Base-by-base conservation (phyloP, 2,329 filamentous ascomycete species). In the Cladophialophora chaetospira region DNA sequence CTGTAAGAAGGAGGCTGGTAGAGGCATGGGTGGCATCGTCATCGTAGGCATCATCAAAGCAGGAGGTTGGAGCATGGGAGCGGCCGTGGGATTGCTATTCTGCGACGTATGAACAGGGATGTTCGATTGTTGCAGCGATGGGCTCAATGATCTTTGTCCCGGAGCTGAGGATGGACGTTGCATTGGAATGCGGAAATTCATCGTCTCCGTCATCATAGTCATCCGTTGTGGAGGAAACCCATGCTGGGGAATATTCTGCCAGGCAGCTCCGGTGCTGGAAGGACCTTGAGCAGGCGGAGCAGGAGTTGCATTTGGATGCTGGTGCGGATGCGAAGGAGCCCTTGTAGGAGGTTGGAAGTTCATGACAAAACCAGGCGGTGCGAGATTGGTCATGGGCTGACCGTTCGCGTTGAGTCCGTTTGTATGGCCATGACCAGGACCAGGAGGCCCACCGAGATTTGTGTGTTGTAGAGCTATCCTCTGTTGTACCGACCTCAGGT, bases 401-500 rank as follows among this genome's bases (percentile, higher is more conserved):
- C 55, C 42, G n/a, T 42, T 54, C 5, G n/a, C 50, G 36, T 35
- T n/a, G 23, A 33, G n/a, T n/a, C 55, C 42, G n/a, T 42, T 54
- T 4, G n/a, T 44, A 45, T 35, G 10, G 23, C 23, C 33, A 9
- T 53, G 52, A 19, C 10, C 31, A 25, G 40, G 21, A n/a, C 23
- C 17, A n/a, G 36, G 49, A 29, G 55, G 53, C 4, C 11, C 17
- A 4, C 8, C 53, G n/a, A 61, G 44, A 44, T 46, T 53, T n/a
- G 51, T 36, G 19, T 56, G 57, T 31, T 60, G 57, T n/a, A 55
- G n/a, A 4, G 46, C 57, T 44, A 63, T 58, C 47, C 58, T 53
- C 15, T 60, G 60, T 50, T 60, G 60, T n/a, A 60, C 60, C 26
- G 50, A 42, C 31, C 45, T 36, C 17, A 62, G 47, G 28, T 62